Evolutionary conservation across 2,329 filamentous ascomycete species (phyloP).

Genomic region (Pseudogymnoascus sp.): DNA sequence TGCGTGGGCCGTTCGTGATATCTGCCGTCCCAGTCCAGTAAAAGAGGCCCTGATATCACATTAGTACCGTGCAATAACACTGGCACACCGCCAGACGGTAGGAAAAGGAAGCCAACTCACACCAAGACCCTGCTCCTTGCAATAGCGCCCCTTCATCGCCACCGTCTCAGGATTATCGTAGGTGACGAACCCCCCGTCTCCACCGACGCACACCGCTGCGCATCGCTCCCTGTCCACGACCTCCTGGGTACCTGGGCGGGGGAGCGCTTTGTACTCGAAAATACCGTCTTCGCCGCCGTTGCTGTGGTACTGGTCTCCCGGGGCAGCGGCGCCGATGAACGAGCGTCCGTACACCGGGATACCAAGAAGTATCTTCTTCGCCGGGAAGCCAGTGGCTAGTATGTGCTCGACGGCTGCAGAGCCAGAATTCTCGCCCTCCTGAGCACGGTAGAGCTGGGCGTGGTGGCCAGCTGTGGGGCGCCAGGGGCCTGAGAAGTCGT

Average conservation of each 20-base stretch:
- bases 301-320: constrained; percentile 53
- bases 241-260: constrained; percentile 53
- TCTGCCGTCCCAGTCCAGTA: constrained; percentile 77
- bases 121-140: constrained; percentile 61
- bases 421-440: constrained; percentile 55
- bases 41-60: constrained; percentile 55
- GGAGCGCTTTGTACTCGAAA: constrained; percentile 67
- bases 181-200: constrained; percentile 67
- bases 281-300: constrained; percentile 56
- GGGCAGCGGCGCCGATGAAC: constrained; percentile 57
- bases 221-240: constrained; percentile 57
- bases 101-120: constrained; percentile 29
- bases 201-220: constrained; percentile 64
- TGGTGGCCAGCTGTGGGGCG: constrained; percentile 62
- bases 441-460: constrained; percentile 60
- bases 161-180: constrained; percentile 76
- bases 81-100: background rate
- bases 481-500: constrained; percentile 72
- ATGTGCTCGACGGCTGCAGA: constrained; percentile 59
- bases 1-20: constrained; percentile 47
- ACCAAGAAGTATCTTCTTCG: constrained; percentile 65
- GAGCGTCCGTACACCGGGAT: constrained; percentile 69
- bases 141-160: constrained; percentile 64
- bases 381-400: constrained; percentile 55
- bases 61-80: constrained; percentile 11